Percentiles rank a stretch among this genome's conserved stretches.
Conservation (phyloP, 768 basidiomycete genomes). For the Rhodocollybia butyracea region DNA sequence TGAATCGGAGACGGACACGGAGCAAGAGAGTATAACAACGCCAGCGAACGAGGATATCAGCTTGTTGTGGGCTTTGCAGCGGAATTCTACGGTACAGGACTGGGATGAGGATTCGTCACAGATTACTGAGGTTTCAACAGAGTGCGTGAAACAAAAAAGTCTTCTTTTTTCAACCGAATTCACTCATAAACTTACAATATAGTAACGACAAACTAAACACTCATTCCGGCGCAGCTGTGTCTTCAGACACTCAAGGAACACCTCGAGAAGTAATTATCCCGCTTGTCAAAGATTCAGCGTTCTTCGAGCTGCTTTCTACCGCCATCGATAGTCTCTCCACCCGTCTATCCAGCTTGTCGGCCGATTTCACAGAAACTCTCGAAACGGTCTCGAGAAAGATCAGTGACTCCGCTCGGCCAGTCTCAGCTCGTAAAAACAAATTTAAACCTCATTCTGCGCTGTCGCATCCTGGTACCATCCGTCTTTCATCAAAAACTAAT, state of each 20-base stretch:
- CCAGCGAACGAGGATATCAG: background rate
- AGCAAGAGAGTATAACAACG: background rate
- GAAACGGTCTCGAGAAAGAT: slow-evolving; percentile 34
- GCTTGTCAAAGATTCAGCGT: slow-evolving; percentile 74
- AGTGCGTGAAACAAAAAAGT: slow-evolving; percentile 6
- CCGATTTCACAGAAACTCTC: slow-evolving; percentile 44
- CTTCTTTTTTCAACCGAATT: background rate
- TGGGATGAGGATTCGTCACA: slow-evolving; percentile 2
- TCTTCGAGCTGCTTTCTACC: slow-evolving; percentile 71
- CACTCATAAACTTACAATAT: too few species aligned
- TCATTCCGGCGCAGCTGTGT: too few species aligned
- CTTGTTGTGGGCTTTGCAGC: slow-evolving; percentile 8
- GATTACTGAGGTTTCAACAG: background rate
- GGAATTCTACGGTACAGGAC: background rate
- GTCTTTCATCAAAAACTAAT: slow-evolving; percentile 21
- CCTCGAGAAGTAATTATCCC: slow-evolving; percentile 67
- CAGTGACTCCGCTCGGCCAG: slow-evolving; percentile 38
- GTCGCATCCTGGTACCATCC: slow-evolving; percentile 33
- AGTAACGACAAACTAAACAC: too few species aligned
- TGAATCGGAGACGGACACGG: slow-evolving; percentile 10
- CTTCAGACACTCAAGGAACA: background rate
- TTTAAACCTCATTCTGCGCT: slow-evolving; percentile 47
- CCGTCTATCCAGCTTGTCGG: slow-evolving; percentile 49
- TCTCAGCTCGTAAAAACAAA: slow-evolving; percentile 32
- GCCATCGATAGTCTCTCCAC: slow-evolving; percentile 50